Conservation (phyloP, 2,329 filamentous ascomycete species). For the Alternaria brassicicola region DNA sequence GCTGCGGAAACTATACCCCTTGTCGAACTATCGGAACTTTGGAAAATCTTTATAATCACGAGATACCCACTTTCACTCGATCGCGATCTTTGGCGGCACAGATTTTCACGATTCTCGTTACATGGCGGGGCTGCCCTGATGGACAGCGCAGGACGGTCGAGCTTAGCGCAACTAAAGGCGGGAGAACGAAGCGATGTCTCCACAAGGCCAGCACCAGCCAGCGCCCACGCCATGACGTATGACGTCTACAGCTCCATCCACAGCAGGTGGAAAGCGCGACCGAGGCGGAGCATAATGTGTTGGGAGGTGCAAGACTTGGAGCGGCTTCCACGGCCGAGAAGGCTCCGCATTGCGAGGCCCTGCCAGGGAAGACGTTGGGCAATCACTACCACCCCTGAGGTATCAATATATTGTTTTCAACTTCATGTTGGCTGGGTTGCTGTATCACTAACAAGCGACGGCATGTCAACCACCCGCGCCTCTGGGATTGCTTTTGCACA, state of each 20-base stretch:
- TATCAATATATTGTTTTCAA: constrained; percentile 31
- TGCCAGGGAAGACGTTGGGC: constrained; percentile 6
- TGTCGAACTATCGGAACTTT: neutral
- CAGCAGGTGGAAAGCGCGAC: constrained; percentile 14
- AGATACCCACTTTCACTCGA: constrained; percentile 11
- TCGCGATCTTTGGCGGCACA: constrained; percentile 12
- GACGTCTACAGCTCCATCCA: constrained; percentile 2
- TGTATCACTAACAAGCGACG: constrained; percentile 6
- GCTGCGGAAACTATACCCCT: neutral
- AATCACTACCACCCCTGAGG: constrained; percentile 21
- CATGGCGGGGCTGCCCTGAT: constrained; percentile 20
- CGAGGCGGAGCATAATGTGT: constrained; percentile 12
- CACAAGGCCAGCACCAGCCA: constrained; percentile 8
- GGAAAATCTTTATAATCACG: constrained; percentile 9
- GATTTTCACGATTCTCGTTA: constrained; percentile 16
- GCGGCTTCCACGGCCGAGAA: constrained; percentile 39
- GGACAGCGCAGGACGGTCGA: constrained; percentile 21
- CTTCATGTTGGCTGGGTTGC: neutral
- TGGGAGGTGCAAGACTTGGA: constrained; percentile 8
- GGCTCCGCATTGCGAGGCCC: neutral
- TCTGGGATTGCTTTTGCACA: constrained; percentile 27
- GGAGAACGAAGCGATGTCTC: constrained; percentile 22
- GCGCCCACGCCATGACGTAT: constrained; percentile 32
- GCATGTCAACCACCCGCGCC: constrained; percentile 11
- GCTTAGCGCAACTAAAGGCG: constrained; percentile 33